Base-by-base conservation (phyloP, 805 yeast genomes). In the Pichia occidentalis region DNA sequence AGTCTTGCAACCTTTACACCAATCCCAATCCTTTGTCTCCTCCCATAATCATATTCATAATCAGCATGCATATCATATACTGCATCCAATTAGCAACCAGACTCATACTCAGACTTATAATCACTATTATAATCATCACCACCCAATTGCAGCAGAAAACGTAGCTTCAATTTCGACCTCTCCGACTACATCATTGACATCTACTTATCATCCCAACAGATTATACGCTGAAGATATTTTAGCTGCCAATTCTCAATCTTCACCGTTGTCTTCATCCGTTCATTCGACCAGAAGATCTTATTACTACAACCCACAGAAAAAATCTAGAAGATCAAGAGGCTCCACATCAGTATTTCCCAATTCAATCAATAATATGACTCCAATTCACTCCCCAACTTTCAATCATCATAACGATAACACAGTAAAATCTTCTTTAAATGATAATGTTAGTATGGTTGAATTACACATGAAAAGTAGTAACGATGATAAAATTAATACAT, bases 271-370 rank as follows among this genome's bases (percentile, higher is more conserved):
- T n/a, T 25, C 43, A n/a, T 40, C 47, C 2, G 40, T 46, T 9
- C 41, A 46, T 19, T 42, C 55, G n/a, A 37, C 53, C 5, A 47
- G 60, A 32, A 47, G 59, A 36, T 53, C 53, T 13, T 51, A 54
- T 37, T 56, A 54, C 29, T 47, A 47, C 16, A 55, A 52, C 40
- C 37, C 50, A 38, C 19, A 43, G 48, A 29, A 31, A 6, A 42
- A 41, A 27, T 29, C 37, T 17, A 39, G 48, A 17, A 33, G 48
- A 21, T 29, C 45, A 8, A 22, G 41, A 29, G 42, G 46, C 3
- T 40, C 50, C 3, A 23, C 50, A 17, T 40, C 47, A 19, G 18
- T 25, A 12, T 28, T 17, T 26, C 17, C 26, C n/a, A 24, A n/a
- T 7, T 16, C 39, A 10, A 17, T 24, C 4, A 30, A 21, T 12